These are phyloP conservation scores for Piromyces finnis DNA, from an alignment of 192 early-diverging fungal genomes.

Conservation along the genomic window DNA sequence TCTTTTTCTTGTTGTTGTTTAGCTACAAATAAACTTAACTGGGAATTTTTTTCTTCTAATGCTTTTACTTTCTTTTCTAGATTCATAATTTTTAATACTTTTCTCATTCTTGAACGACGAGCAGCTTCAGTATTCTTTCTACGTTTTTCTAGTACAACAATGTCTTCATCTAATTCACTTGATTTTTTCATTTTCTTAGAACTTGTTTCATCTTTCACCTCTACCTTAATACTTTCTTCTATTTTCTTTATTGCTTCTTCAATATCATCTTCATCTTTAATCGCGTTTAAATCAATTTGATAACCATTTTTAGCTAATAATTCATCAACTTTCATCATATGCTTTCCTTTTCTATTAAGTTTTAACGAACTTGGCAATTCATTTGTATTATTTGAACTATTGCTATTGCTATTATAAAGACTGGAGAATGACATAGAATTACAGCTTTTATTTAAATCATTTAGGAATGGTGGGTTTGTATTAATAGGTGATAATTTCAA, in stretches of 20 bases:
- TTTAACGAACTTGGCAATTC: background rate
- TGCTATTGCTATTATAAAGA: background rate
- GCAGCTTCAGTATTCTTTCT: conserved; percentile 89
- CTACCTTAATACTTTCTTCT: background rate
- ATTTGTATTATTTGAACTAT: background rate
- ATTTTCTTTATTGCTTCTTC: background rate
- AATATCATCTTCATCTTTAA: background rate
- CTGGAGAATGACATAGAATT: too few relatives aligned
- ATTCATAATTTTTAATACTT: conserved; percentile 60
- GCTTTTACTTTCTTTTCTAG: conserved; percentile 67
- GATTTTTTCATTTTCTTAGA: background rate
- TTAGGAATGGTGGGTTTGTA: too few relatives aligned
- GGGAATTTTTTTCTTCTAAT: conserved; percentile 56
- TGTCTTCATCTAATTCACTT: background rate
- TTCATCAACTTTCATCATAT: background rate
- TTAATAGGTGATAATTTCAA: background rate
- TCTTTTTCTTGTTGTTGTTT: background rate
- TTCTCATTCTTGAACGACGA: conserved; percentile 73
- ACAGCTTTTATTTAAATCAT: too few relatives aligned
- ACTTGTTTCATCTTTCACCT: background rate
- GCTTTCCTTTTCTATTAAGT: background rate
- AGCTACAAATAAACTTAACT: conserved; percentile 5
- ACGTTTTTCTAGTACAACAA: conserved; percentile 15
- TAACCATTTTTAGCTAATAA: background rate
- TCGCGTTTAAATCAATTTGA: background rate